A percentile compares a stretch with the other conserved stretches of the same genome.
These are phyloP conservation scores for Metschnikowia noctiluminum DNA, from an alignment of 805 yeast genomes.

Conservation along the genomic window DNA sequence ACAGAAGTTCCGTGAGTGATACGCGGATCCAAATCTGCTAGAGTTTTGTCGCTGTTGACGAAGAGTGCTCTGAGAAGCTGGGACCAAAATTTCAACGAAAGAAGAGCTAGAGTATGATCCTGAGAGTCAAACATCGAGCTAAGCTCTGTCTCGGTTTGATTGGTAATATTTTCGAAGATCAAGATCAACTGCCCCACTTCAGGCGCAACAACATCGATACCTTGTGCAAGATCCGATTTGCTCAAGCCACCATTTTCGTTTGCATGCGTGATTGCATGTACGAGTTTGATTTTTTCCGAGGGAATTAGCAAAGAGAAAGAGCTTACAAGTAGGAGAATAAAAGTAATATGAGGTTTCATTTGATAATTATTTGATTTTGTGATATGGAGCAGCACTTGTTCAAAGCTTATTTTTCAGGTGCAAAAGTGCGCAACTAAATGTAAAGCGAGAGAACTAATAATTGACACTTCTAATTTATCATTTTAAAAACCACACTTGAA, in stretches of 20 bases:
- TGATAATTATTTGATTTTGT: no score
- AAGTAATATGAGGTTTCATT: no score
- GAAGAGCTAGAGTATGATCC: conserved; percentile 1
- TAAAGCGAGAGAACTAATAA: no score
- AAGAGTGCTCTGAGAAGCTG: neutral
- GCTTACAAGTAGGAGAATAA: no score
- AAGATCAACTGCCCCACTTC: conserved; percentile 1
- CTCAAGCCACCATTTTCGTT: neutral
- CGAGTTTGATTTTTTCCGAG: neutral
- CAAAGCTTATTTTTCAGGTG: no score
- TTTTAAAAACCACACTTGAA: no score
- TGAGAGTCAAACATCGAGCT: conserved; percentile 3
- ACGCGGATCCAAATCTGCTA: neutral
- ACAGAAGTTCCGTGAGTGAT: neutral
- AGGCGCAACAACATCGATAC: neutral
- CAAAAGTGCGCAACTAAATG: no score
- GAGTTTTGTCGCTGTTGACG: neutral
- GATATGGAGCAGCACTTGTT: no score
- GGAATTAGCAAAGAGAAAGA: neutral
- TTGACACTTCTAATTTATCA: no score
- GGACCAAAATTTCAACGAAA: conserved; percentile 1
- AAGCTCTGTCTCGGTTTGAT: conserved; percentile 1
- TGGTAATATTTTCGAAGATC: conserved; percentile 2
- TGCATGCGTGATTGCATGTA: neutral
- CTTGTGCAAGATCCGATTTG: neutral